Base-by-base conservation (phyloP, 805 yeast species). In the Saturnispora silvae region DNA sequence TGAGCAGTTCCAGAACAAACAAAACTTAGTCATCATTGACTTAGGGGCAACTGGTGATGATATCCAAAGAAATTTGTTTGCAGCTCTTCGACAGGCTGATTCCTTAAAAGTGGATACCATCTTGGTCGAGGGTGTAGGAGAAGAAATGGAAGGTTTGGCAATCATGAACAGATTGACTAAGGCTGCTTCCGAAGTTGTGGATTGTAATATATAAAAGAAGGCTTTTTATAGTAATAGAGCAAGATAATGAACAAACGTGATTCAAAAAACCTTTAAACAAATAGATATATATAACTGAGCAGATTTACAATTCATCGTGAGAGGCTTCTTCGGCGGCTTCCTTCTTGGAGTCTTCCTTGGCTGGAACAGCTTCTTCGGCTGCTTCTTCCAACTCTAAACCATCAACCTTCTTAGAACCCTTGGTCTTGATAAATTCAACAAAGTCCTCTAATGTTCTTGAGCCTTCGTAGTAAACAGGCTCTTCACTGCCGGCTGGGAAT, bases 121-220 rank as follows among this genome's bases (percentile, higher is more conserved):
- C 8, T 65, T 92, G 33, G 86, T 87, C 1, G 96, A 87, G 55
- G 94, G 94, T 0, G 72, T 86, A 6, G 72, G 65, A 20, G 86
- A 81, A 45, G 60, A 64, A 1, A 69, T 79, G 37, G 92, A 86
- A 52, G 98, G 98, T 0, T 64, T 87, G 40, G 98, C 98, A 0
- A 80, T 92, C 26, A 89, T 92, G 96, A 92, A 92, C 55, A 63
- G 98, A 48, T 63, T 89, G 23, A 65, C 70, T 25, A 87, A 87
- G 55, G 96, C 96, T 3, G 94, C 96, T 0, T 59, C 71, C 5
- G 70, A 67, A 27, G 52, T 49, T 1, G 45, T 57, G 4, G 33
- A 37, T 28, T 28, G 41, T 36, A n/a, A 32, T 8, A 10, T 18
- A 23, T n/a, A n/a, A n/a, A n/a, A n/a, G n/a, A n/a, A n/a, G 8